Percentiles rank a stretch among this genome's conserved stretches.
phyloP scores from a whole-genome alignment of 768 basidiomycete genomes.

The Lactarius psammicola region DNA sequence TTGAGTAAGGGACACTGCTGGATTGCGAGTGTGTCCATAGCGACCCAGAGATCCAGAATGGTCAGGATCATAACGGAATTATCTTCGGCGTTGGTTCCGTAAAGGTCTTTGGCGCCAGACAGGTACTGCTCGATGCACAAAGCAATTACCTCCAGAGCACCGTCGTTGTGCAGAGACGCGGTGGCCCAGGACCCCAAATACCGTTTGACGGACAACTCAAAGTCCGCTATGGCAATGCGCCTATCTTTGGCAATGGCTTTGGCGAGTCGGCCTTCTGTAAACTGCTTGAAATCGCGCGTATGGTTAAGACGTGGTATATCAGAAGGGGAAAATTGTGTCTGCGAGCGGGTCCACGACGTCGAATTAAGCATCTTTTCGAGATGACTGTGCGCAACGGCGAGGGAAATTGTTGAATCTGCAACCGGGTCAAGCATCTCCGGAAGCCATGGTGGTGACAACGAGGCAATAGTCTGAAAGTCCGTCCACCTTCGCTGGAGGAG shows the following conservation, averaged over 20 bases:
- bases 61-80: conserved; percentile 45
- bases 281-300: conserved; percentile 1
- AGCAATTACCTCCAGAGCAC: conserved; percentile 5
- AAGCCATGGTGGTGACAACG: neutral
- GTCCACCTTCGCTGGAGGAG: conserved; percentile 14
- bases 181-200: conserved; percentile 10
- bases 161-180: neutral
- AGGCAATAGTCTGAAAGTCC: neutral
- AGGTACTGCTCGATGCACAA: conserved; percentile 21
- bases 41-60: conserved; percentile 49
- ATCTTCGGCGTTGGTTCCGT: conserved; percentile 24
- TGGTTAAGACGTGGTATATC: neutral
- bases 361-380: conserved; percentile 2
- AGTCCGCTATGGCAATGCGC: conserved; percentile 16
- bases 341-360: neutral
- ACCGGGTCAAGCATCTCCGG: neutral
- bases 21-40: conserved; percentile 42
- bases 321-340: neutral
- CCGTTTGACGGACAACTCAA: conserved; percentile 13
- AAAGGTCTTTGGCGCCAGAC: neutral
- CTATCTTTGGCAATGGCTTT: neutral
- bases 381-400: conserved; percentile 2
- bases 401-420: conserved; percentile 12
- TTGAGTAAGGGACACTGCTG: conserved; percentile 39
- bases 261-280: conserved; percentile 1